phyloP scores from a whole-genome alignment of 192 early-diverging fungal genomes.

The Geosiphon pyriformis region DNA sequence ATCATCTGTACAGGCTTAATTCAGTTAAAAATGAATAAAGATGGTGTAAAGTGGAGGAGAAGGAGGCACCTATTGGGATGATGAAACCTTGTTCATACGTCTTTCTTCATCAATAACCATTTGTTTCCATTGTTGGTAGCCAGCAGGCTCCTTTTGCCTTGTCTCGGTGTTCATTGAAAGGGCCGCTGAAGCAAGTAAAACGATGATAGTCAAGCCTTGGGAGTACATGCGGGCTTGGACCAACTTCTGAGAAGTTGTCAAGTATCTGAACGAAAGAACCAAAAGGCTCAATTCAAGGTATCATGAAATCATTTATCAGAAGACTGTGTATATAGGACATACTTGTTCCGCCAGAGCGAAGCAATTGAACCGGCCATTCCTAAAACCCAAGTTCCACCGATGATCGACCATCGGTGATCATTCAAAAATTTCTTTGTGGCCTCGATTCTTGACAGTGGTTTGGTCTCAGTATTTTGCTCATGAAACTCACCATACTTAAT shows the following conservation, averaged over 20 bases:
- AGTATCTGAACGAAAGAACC: conserved; percentile 27
- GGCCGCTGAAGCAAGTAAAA: conserved; percentile 54
- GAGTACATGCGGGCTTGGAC: conserved; percentile 73
- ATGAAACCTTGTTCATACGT: conserved; percentile 4
- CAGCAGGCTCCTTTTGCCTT: not conserved
- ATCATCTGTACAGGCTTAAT: too few species aligned
- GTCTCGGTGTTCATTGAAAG: conserved; percentile 34
- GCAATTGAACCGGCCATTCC: conserved; percentile 36
- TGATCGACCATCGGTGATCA: conserved; percentile 35
- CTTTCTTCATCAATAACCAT: conserved; percentile 14
- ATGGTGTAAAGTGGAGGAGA: too few species aligned
- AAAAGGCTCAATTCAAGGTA: not conserved
- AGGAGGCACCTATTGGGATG: too few species aligned
- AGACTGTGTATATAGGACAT: not conserved
- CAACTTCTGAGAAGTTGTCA: conserved; percentile 55
- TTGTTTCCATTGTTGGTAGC: conserved; percentile 11
- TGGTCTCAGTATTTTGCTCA: not conserved
- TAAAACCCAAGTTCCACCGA: conserved; percentile 38
- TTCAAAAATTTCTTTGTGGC: conserved; percentile 27
- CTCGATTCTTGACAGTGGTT: not conserved
- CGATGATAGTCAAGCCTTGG: conserved; percentile 57
- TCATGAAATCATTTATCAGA: too few species aligned
- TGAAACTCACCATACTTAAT: conserved; percentile 27
- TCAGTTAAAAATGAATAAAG: too few species aligned
- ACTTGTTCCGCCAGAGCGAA: conserved; percentile 33